Evolutionary conservation across 257 asterid genomes (phyloP), one percentile per base, ranked within the genome.

Genomic region (Petunia secreta): DNA sequence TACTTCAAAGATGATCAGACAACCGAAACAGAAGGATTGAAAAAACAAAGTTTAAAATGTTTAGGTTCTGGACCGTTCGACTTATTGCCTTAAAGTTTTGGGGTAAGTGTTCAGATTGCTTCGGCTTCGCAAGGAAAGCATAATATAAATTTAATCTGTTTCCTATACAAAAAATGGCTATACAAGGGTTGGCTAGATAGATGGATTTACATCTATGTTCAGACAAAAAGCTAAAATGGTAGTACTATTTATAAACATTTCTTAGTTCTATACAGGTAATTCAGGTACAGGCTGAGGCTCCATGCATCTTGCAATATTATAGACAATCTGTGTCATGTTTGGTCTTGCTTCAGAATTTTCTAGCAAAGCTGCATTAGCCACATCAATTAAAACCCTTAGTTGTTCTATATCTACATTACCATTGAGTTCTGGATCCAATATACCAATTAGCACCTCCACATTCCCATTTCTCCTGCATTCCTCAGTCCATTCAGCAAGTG

Each of bases 401-500:
- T 93, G 97, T n/a, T 89, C 90, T 0, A 69, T 5, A 80, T 90
- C 73, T 25, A 87, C 86, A 6, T 83, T 80, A 1, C 82, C 88
- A 13, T 82, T 77, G 13, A 93, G 84, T 13, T 88, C 86, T 0
- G 95, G 93, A 79, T 93, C 97, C 88, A 91, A 52, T 84, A 91
- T 87, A 54, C 84, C 87, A 2, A 71, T 68, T 83, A 89, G 34
- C 36, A 55, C 87, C 57, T 83, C 94, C 75, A 79, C 54, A 52
- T 87, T 80, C 1, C 84, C 91, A 4, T 87, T 89, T 64, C 39
- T 84, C 10, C 97, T 78, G 1, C 84, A 80, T 64, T 89, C 93
- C 83, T 88, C 90, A 0, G 98, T 91, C 93, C 91, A 91, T 66
- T 93, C 98, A 0, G 94, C 91, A 15, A 90, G 86, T 1, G 97